phyloP scores from a whole-genome alignment of 257 asterid genomes.

The Jaltomata sinuosa region DNA sequence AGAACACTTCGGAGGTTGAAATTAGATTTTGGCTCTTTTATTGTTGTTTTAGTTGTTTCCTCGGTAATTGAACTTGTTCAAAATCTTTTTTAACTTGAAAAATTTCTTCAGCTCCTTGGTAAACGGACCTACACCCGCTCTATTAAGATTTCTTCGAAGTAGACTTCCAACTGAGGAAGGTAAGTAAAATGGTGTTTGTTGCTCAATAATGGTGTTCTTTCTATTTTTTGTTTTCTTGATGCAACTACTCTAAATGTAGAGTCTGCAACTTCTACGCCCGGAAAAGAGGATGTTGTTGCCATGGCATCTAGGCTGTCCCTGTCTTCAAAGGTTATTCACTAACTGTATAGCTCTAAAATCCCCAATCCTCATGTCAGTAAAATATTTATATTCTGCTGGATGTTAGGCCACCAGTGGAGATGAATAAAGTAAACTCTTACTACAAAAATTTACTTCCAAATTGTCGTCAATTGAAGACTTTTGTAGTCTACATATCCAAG shows the following conservation, averaged over 20 bases:
- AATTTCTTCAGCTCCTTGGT: constrained; percentile 67
- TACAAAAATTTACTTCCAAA: background rate
- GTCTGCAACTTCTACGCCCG: constrained; percentile 42
- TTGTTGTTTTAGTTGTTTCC: constrained; percentile 2
- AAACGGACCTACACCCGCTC: constrained; percentile 79
- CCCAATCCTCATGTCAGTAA: background rate
- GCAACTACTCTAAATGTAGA: constrained; percentile 25
- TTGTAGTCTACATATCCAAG: background rate
- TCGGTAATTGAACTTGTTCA: background rate
- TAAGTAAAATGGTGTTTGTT: constrained; percentile 25
- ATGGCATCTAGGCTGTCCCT: constrained; percentile 70
- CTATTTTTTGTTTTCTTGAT: background rate
- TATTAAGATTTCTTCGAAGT: constrained; percentile 76
- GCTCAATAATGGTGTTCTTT: background rate
- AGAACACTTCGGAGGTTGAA: constrained; percentile 84
- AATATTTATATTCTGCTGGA: background rate
- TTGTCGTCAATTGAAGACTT: background rate
- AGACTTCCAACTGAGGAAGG: constrained; percentile 92
- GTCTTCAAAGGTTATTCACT: constrained; percentile 55
- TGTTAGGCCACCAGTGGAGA: background rate
- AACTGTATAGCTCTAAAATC: background rate
- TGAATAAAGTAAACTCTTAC: background rate
- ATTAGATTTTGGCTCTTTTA: background rate
- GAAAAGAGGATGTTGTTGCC: constrained; percentile 53
- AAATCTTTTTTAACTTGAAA: background rate